Evolutionary conservation across 2,329 filamentous ascomycete species (phyloP).

Genomic region (Colletotrichum echinochloae): DNA sequence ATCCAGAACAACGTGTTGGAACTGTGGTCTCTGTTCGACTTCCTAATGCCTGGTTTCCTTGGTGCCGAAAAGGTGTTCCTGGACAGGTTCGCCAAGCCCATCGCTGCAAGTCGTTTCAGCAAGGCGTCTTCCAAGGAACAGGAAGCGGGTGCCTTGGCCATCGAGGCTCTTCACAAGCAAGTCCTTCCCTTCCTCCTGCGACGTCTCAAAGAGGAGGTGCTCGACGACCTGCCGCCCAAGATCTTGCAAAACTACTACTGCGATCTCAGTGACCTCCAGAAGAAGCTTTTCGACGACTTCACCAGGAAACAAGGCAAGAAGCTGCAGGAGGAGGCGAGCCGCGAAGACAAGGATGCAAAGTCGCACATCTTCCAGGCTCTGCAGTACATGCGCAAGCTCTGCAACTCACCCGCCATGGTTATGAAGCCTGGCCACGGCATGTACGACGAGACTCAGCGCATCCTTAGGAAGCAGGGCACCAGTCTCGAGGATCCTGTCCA

Average conservation of each 20-base stretch:
- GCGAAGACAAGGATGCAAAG: slow-evolving; percentile 91
- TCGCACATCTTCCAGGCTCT: slow-evolving; percentile 99
- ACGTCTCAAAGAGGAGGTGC: slow-evolving; percentile 95
- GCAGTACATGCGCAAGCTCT: slow-evolving; percentile 99
- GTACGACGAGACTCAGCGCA: slow-evolving; percentile 87
- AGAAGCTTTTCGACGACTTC: slow-evolving; percentile 96
- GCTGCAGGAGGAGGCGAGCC: slow-evolving; percentile 84
- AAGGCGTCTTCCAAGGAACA: slow-evolving; percentile 99
- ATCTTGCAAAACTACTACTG: slow-evolving; percentile 99
- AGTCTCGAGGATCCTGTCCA: slow-evolving; percentile 87
- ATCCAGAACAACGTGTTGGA: slow-evolving; percentile 99
- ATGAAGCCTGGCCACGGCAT: slow-evolving; percentile 94
- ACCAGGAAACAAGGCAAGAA: slow-evolving; percentile 92
- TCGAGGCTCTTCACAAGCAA: slow-evolving; percentile 98
- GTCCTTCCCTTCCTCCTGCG: slow-evolving; percentile 96
- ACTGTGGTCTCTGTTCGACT: slow-evolving; percentile 98
- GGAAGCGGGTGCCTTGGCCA: slow-evolving; percentile 93
- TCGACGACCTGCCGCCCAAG: slow-evolving; percentile 96
- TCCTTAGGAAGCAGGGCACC: slow-evolving; percentile 82
- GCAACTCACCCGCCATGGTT: slow-evolving; percentile 95
- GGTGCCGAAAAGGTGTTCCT: slow-evolving; percentile 96
- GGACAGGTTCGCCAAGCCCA: slow-evolving; percentile 94
- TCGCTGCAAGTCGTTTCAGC: slow-evolving; percentile 92
- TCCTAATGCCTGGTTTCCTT: slow-evolving; percentile 98
- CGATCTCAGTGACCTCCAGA: slow-evolving; percentile 93